phyloP scores from a whole-genome alignment of 1,284 basidiomycete genomes.

The Malassezia obtusa region DNA sequence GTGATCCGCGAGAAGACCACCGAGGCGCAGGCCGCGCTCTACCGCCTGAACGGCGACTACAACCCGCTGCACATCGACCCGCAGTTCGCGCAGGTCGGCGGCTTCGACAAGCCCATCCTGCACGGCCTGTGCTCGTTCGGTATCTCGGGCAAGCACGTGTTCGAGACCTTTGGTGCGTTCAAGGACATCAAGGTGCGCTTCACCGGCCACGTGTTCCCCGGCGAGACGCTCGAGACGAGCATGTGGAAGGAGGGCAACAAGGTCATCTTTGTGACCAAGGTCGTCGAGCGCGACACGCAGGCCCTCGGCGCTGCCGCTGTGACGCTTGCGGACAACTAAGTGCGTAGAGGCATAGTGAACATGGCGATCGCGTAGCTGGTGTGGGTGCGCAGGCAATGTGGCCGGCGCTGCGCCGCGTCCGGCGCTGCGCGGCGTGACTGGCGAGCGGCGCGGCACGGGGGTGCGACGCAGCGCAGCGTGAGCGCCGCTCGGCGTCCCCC shows the following conservation, averaged over 20 bases:
- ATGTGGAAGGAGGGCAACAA: slow-evolving; percentile 96
- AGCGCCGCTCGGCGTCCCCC: no score
- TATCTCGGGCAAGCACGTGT: slow-evolving; percentile 83
- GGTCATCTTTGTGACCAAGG: slow-evolving; percentile 76
- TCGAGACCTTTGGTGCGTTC: slow-evolving; percentile 73
- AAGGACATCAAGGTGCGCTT: slow-evolving; percentile 94
- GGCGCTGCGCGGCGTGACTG: no score
- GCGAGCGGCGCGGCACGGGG: no score
- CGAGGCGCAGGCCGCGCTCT: slow-evolving; percentile 59
- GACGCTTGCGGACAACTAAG: slow-evolving; percentile 53
- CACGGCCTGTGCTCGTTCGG: slow-evolving; percentile 83
- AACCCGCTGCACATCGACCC: slow-evolving; percentile 93
- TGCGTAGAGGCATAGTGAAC: neutral
- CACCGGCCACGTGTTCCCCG: slow-evolving; percentile 81
- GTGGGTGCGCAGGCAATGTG: no score
- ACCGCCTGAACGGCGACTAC: slow-evolving; percentile 52
- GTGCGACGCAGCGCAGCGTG: no score
- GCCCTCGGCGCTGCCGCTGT: slow-evolving; percentile 67
- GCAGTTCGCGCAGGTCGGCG: slow-evolving; percentile 83
- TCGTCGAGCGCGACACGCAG: slow-evolving; percentile 63
- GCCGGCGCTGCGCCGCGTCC: no score
- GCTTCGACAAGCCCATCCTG: slow-evolving; percentile 72
- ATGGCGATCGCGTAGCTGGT: neutral
- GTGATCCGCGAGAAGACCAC: slow-evolving; percentile 40
- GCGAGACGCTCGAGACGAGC: slow-evolving; percentile 61